Conservation (phyloP, 306 rosid genomes). For the Quercus gilva region DNA sequence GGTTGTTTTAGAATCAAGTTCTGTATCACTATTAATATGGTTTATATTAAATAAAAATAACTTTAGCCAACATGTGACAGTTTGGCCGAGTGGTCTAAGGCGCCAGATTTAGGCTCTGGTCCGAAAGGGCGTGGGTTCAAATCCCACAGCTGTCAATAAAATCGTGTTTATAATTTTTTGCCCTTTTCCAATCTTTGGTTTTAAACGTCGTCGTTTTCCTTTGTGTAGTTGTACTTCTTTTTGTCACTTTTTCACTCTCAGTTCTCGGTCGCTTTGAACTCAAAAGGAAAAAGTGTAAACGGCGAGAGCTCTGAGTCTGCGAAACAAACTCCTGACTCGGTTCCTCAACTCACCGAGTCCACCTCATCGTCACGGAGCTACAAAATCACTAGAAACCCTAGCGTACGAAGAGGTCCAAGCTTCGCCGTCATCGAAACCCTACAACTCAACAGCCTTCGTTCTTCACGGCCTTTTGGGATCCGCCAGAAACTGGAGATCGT, state of each 20-base stretch:
- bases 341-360: conserved; percentile 41
- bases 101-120: conserved; percentile 98
- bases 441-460: conserved; percentile 68
- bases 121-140: conserved; percentile 98
- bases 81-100: conserved; percentile 98
- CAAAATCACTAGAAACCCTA: conserved; percentile 45
- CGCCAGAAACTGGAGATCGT: conserved; percentile 77
- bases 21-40: too few species aligned
- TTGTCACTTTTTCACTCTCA: too few species aligned
- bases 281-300: conserved; percentile 21
- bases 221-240: too few species aligned
- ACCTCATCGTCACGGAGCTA: conserved; percentile 14
- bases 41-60: too few species aligned
- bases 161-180: too few species aligned
- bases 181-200: not conserved
- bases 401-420: conserved; percentile 76
- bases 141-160: conserved; percentile 76
- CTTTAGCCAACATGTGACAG: conserved; percentile 14
- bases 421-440: conserved; percentile 43
- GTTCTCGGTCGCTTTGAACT: too few species aligned
- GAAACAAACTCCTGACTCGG: conserved; percentile 44
- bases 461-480: conserved; percentile 92
- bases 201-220: not conserved
- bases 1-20: too few species aligned
- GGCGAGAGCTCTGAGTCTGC: conserved; percentile 47